These are phyloP conservation scores for Phascolomyces articulosus DNA, from an alignment of 371 early-diverging fungal genomes.

Conservation along the genomic window DNA sequence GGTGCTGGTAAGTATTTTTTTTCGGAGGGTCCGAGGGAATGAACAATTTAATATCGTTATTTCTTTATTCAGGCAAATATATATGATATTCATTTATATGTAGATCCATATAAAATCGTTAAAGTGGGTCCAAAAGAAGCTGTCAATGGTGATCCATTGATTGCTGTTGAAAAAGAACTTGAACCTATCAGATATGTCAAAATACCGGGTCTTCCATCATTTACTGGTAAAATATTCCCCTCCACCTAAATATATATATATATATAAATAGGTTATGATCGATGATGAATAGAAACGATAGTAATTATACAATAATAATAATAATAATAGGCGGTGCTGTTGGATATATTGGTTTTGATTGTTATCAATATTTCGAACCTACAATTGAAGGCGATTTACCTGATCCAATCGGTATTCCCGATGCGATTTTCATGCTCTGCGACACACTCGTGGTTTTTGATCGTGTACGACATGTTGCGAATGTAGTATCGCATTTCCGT, in stretches of 20 bases:
- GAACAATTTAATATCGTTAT: background rate
- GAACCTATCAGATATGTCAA: conserved; percentile 73
- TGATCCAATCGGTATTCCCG: conserved; percentile 91
- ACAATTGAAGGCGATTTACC: conserved; percentile 71
- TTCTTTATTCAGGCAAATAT: background rate
- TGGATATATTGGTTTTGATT: conserved; percentile 96
- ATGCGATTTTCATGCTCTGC: conserved; percentile 90
- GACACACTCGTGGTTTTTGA: conserved; percentile 95
- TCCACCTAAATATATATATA: no score
- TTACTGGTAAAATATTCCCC: conserved; percentile 77
- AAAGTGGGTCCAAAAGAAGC: conserved; percentile 74
- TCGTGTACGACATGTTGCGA: conserved; percentile 87
- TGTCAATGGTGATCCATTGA: conserved; percentile 86
- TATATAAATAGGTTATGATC: background rate
- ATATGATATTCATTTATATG: background rate
- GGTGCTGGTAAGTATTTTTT: conserved; percentile 72
- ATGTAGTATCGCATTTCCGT: conserved; percentile 89
- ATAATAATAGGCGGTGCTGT: conserved; percentile 86
- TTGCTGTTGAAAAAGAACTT: conserved; percentile 84
- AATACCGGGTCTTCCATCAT: conserved; percentile 83
- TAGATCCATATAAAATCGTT: conserved; percentile 87
- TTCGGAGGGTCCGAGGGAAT: no score
- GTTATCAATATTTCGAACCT: conserved; percentile 96
- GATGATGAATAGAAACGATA: background rate
- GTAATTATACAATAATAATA: background rate